These are phyloP conservation scores for Pythium rhizo-oryzae DNA, from an alignment of 352 stramenopile species.

Conservation along the genomic window DNA sequence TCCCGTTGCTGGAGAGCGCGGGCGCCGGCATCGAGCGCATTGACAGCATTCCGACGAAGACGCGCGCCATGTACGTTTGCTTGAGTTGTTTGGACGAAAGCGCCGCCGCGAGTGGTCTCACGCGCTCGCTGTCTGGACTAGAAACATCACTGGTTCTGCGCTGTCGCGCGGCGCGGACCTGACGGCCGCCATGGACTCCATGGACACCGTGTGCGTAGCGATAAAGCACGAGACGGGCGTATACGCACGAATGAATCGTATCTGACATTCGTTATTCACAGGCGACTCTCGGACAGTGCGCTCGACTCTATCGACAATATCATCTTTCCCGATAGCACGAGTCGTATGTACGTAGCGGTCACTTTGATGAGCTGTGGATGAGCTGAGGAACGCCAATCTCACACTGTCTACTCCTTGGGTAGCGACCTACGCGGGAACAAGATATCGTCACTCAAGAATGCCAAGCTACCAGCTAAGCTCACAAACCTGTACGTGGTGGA, in stretches of 20 bases:
- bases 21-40: not conserved
- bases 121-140: not conserved
- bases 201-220: no score
- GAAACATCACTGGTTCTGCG: no score
- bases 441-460: slow-evolving; percentile 1
- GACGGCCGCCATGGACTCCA: no score
- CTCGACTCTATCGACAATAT: no score
- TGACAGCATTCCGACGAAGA: not conserved
- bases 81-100: not conserved
- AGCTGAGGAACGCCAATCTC: no score
- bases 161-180: no score
- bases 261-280: no score
- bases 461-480: not conserved
- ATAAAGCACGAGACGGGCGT: no score
- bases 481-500: not conserved
- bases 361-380: no score
- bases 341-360: not conserved
- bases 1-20: not conserved
- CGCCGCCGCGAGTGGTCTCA: not conserved
- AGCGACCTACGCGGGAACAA: not conserved
- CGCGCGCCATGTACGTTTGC: not conserved
- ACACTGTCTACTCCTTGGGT: not conserved
- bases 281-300: no score
- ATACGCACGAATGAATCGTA: no score
- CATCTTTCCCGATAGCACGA: not conserved